These are phyloP conservation scores for Xylaria sp. DNA, from an alignment of 2,329 filamentous ascomycete species.

Conservation along the genomic window DNA sequence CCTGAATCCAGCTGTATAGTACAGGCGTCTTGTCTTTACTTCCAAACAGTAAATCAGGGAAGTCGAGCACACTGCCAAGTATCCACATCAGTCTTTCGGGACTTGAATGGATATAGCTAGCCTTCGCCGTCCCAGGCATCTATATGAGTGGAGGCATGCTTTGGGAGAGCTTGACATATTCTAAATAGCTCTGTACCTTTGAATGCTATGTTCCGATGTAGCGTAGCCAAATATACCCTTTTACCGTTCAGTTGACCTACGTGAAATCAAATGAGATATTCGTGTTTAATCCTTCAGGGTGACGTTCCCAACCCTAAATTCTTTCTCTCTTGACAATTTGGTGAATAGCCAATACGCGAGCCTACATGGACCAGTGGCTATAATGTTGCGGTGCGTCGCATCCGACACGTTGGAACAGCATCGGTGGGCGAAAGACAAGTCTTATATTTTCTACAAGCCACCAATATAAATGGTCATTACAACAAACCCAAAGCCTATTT, in stretches of 20 bases:
- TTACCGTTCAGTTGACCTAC: not conserved
- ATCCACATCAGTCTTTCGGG: slow-evolving; percentile 43
- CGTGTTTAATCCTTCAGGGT: not conserved
- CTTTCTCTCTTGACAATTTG: not conserved
- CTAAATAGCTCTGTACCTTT: slow-evolving; percentile 1
- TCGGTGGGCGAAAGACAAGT: no score
- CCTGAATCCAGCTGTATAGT: slow-evolving; percentile 55
- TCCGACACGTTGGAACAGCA: no score
- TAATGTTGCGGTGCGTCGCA: no score
- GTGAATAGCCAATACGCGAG: not conserved
- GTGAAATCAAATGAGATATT: not conserved
- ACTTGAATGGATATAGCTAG: slow-evolving; percentile 35
- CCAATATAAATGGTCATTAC: no score
- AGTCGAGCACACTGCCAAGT: slow-evolving; percentile 46
- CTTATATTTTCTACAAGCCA: no score
- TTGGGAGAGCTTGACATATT: slow-evolving; percentile 44
- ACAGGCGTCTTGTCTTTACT: slow-evolving; percentile 63
- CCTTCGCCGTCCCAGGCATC: slow-evolving; percentile 38
- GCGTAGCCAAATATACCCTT: not conserved
- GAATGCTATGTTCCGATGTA: not conserved
- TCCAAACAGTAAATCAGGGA: slow-evolving; percentile 50
- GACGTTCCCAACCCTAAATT: not conserved
- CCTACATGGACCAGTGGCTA: not conserved
- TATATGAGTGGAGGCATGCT: slow-evolving; percentile 37
- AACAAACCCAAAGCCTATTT: not conserved